These are phyloP conservation scores for Phaeoacremonium minimum DNA, from an alignment of 2,329 filamentous ascomycete species.

Conservation along the genomic window DNA sequence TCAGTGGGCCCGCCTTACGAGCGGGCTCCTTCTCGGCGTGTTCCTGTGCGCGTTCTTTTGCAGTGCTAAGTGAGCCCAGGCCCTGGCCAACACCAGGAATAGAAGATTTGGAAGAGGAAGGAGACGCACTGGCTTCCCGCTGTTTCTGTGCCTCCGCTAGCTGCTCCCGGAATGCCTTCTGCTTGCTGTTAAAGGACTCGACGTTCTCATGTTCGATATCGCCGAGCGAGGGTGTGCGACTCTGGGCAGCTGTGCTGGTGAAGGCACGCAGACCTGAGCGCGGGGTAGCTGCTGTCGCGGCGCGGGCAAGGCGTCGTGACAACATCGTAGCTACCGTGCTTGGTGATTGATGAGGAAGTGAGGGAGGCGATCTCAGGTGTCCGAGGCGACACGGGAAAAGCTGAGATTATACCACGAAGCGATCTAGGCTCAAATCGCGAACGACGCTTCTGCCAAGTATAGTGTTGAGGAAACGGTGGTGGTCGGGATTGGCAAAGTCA, in stretches of 20 bases:
- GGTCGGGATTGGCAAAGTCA: no score
- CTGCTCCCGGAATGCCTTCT: constrained; percentile 82
- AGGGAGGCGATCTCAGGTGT: constrained; percentile 6
- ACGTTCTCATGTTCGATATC: constrained; percentile 74
- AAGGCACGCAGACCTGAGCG: constrained; percentile 52
- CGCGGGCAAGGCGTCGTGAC: constrained; percentile 45
- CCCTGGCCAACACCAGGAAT: constrained; percentile 41
- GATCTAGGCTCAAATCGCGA: no score
- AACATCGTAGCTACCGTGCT: constrained; percentile 40
- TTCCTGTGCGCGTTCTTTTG: constrained; percentile 56
- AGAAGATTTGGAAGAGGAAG: constrained; percentile 29
- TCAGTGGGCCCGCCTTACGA: constrained; percentile 69
- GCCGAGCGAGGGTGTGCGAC: constrained; percentile 70
- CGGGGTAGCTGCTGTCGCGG: constrained; percentile 34
- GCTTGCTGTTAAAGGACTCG: constrained; percentile 73
- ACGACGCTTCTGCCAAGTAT: no score
- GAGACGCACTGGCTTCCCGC: constrained; percentile 75
- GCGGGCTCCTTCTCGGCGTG: constrained; percentile 49
- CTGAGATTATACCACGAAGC: no score
- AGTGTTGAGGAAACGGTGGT: no score
- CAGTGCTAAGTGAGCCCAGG: constrained; percentile 58
- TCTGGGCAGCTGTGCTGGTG: constrained; percentile 38
- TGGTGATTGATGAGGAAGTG: neutral
- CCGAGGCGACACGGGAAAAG: no score
- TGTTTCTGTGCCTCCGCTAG: constrained; percentile 73